These are phyloP conservation scores for Botrytis aclada DNA, from an alignment of 2,329 filamentous ascomycete genomes.

Conservation along the genomic window DNA sequence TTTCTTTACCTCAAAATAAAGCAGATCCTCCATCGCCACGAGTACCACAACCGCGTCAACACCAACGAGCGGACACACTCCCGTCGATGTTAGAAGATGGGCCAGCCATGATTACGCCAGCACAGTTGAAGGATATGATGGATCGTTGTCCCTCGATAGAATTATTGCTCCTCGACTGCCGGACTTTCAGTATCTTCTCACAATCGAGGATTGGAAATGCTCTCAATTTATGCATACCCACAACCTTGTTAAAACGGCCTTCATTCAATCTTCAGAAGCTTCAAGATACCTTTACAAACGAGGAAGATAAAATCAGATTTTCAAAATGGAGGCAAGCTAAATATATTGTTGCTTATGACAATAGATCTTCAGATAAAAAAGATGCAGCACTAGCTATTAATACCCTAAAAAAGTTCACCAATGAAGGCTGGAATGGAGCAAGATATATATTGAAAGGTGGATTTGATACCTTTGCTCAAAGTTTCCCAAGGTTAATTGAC, in stretches of 20 bases:
- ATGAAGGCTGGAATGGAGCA: constrained; percentile 74
- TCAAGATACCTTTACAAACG: constrained; percentile 77
- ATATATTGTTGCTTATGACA: constrained; percentile 85
- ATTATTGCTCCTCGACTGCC: constrained; percentile 73
- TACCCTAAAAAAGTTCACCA: constrained; percentile 88
- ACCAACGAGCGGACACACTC: constrained; percentile 50
- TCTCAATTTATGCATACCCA: constrained; percentile 91
- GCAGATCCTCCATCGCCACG: constrained; percentile 42
- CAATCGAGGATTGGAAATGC: constrained; percentile 74
- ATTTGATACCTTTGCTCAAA: constrained; percentile 68
- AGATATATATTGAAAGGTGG: constrained; percentile 78
- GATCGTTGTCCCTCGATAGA: constrained; percentile 40
- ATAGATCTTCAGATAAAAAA: constrained; percentile 69
- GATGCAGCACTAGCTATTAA: constrained; percentile 80
- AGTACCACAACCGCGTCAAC: constrained; percentile 26
- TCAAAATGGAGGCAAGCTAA: constrained; percentile 70
- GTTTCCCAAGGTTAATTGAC: constrained; percentile 65
- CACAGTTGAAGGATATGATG: constrained; percentile 56
- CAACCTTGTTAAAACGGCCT: constrained; percentile 83
- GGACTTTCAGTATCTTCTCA: constrained; percentile 80
- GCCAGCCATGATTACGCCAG: constrained; percentile 52
- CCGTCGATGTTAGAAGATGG: constrained; percentile 48
- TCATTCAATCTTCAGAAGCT: constrained; percentile 89
- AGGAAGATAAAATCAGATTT: constrained; percentile 68
- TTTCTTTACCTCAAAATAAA: constrained; percentile 52